Conservation (phyloP, 108 stramenopile species). For the Phaeodactylum tricornutum region DNA sequence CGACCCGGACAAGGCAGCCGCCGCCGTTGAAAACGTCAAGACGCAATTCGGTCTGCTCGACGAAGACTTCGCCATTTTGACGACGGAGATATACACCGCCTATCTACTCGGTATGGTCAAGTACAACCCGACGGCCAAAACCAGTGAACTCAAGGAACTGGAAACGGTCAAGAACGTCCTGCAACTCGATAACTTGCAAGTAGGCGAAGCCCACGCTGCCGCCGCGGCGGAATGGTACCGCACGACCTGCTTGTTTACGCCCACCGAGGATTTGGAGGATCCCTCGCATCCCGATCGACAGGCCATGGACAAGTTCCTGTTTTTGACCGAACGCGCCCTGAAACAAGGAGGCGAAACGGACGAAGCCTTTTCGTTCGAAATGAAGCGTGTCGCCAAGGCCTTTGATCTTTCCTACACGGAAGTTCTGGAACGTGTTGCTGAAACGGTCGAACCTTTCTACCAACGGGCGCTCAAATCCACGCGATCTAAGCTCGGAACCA, state of each 20-base stretch:
- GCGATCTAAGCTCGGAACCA: conserved; percentile 55
- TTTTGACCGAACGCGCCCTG: conserved; percentile 68
- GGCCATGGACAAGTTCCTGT: conserved; percentile 71
- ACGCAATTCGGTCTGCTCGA: conserved; percentile 20
- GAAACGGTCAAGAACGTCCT: conserved; percentile 31
- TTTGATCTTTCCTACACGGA: conserved; percentile 25
- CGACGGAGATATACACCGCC: conserved; percentile 41
- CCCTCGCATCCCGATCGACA: conserved; percentile 58
- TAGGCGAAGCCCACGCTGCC: conserved; percentile 72
- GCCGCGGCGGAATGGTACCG: conserved; percentile 59
- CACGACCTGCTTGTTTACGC: conserved; percentile 44
- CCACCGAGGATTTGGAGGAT: conserved; percentile 71
- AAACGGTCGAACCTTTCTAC: conserved; percentile 74
- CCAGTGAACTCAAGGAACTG: conserved; percentile 67
- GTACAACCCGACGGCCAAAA: conserved; percentile 45
- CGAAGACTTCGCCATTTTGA: conserved; percentile 57
- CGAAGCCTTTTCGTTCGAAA: conserved; percentile 76
- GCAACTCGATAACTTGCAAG: conserved; percentile 46
- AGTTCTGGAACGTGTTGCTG: conserved; percentile 42
- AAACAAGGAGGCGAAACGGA: conserved; percentile 58
- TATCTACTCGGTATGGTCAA: conserved; percentile 78
- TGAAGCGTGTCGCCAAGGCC: conserved; percentile 60
- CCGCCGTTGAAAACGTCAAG: conserved; percentile 22
- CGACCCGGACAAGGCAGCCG: conserved; percentile 16
- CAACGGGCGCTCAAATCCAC: conserved; percentile 60